Conservation (phyloP, 1,139 yeast species). For the Taphrina betulina region DNA sequence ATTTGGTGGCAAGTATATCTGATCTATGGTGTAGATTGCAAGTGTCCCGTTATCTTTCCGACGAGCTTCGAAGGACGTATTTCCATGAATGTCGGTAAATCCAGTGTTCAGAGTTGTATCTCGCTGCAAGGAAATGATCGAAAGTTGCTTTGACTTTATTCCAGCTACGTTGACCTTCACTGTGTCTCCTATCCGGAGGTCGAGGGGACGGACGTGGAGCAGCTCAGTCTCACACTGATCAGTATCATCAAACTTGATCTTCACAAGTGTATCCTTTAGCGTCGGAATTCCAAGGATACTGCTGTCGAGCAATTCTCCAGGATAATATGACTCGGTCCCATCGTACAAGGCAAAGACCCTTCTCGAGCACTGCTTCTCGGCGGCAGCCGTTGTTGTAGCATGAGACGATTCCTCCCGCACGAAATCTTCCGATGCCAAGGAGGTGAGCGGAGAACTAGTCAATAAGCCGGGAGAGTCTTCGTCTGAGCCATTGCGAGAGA, state of each 20-base stretch:
- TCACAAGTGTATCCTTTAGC: neutral
- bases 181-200: slow-evolving; percentile 19
- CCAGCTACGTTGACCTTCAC: slow-evolving; percentile 15
- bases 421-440: slow-evolving; percentile 18
- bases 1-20: slow-evolving; percentile 8
- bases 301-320: slow-evolving; percentile 12
- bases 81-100: slow-evolving; percentile 15
- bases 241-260: slow-evolving; percentile 17
- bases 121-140: slow-evolving; percentile 1
- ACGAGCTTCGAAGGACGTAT: slow-evolving; percentile 10
- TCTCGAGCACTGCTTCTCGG: no score
- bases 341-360: slow-evolving; percentile 23
- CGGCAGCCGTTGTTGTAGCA: slow-evolving; percentile 10
- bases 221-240: neutral
- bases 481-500: neutral
- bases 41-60: slow-evolving; percentile 1
- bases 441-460: slow-evolving; percentile 18
- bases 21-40: slow-evolving; percentile 5
- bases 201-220: slow-evolving; percentile 14
- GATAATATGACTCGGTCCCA: slow-evolving; percentile 12
- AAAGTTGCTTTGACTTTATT: slow-evolving; percentile 1
- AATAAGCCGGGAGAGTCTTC: slow-evolving; percentile 1
- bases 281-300: neutral
- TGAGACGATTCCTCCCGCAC: slow-evolving; percentile 12
- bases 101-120: neutral